Percentiles rank a stretch among this genome's conserved stretches.
These are phyloP conservation scores for Pythium volutum DNA, from an alignment of 352 stramenopile species.

Conservation along the genomic window DNA sequence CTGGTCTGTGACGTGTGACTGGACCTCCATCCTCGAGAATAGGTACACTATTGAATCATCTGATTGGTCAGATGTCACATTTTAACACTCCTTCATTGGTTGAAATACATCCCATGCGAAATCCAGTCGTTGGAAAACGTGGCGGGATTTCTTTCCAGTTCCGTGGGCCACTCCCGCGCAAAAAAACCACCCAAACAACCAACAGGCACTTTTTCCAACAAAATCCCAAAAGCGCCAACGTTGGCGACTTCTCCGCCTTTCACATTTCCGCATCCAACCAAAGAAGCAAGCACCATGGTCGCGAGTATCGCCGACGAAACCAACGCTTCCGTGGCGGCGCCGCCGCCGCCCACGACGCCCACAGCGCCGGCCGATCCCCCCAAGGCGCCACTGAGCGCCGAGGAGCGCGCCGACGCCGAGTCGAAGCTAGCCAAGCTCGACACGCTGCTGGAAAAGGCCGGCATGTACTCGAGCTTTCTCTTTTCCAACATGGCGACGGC, in stretches of 20 bases:
- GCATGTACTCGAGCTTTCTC: conserved; percentile 84
- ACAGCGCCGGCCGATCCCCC: background rate
- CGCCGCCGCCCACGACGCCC: conserved; percentile 9
- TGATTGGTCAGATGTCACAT: conserved; percentile 6
- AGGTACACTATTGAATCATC: conserved; percentile 1
- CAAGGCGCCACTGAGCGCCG: conserved; percentile 2
- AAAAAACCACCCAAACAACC: background rate
- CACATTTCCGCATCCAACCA: background rate
- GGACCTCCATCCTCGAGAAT: background rate
- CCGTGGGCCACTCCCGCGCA: conserved; percentile 5
- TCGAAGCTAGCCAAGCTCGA: conserved; percentile 81
- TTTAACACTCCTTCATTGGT: conserved; percentile 7
- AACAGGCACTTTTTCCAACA: background rate
- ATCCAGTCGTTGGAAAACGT: conserved; percentile 24
- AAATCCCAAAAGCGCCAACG: background rate
- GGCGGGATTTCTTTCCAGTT: conserved; percentile 22
- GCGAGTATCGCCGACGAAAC: conserved; percentile 38
- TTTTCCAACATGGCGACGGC: conserved; percentile 84
- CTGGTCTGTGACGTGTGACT: background rate
- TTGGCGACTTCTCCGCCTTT: conserved; percentile 3
- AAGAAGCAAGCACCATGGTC: conserved; percentile 38
- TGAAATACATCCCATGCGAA: background rate
- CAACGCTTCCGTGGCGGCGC: conserved; percentile 23
- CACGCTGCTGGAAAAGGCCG: conserved; percentile 83
- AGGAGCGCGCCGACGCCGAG: conserved; percentile 44